Conservation (phyloP, 371 early-diverging fungal species). For the Mucor velutinosus region DNA sequence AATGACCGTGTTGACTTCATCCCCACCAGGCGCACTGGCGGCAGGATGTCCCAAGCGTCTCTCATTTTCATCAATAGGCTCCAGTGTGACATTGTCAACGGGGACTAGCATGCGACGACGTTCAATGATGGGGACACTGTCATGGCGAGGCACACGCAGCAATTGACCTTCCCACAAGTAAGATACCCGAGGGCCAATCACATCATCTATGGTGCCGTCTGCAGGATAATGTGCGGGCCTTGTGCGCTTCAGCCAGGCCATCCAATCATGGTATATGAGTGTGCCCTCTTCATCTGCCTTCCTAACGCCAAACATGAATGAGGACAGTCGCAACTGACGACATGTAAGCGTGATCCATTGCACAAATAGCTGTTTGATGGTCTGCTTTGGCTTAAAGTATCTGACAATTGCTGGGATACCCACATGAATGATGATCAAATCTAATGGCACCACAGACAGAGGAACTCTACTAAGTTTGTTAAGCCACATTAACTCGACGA, state of each 20-base stretch:
- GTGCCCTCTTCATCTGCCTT: constrained; percentile 57
- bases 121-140: constrained; percentile 17
- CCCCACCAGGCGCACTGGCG: constrained; percentile 37
- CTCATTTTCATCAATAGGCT: constrained; percentile 23
- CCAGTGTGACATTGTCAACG: constrained; percentile 1
- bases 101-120: constrained; percentile 24
- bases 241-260: constrained; percentile 10
- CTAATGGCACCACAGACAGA: constrained; percentile 75
- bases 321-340: constrained; percentile 65
- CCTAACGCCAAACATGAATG: constrained; percentile 81
- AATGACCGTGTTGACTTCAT: constrained; percentile 49
- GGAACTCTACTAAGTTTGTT: constrained; percentile 58
- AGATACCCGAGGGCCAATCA: constrained; percentile 54
- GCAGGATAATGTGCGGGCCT: constrained; percentile 8
- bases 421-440: constrained; percentile 74
- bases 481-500: not conserved
- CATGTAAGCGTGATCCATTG: constrained; percentile 68
- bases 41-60: constrained; percentile 66
- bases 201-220: constrained; percentile 51
- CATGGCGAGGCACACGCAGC: constrained; percentile 64
- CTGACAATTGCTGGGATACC: constrained; percentile 62
- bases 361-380: constrained; percentile 46
- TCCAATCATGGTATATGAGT: constrained; percentile 16
- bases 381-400: constrained; percentile 51
- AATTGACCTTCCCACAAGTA: constrained; percentile 18